These are phyloP conservation scores for Suhomyces faveliae DNA, from an alignment of 805 yeast genomes.

Conservation along the genomic window DNA sequence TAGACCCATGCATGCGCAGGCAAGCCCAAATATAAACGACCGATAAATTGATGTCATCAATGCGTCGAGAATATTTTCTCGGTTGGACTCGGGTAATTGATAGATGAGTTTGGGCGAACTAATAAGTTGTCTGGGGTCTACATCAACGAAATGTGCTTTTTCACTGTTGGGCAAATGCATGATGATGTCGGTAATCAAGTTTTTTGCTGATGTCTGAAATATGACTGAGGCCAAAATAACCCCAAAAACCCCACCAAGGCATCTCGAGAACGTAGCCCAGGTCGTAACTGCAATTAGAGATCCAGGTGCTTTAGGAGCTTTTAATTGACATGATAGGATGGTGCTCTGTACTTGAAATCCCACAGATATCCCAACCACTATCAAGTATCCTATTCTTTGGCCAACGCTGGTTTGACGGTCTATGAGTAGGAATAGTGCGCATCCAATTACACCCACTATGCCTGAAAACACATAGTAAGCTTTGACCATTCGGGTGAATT, in stretches of 20 bases:
- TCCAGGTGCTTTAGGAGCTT: conserved; percentile 16
- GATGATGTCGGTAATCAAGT: conserved; percentile 4
- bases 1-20: conserved; percentile 7
- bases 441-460: conserved; percentile 11
- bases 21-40: conserved; percentile 10
- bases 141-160: conserved; percentile 4
- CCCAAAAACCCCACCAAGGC: conserved; percentile 14
- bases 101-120: conserved; percentile 10
- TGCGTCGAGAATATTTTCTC: conserved; percentile 4
- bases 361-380: conserved; percentile 15
- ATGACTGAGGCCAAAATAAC: conserved; percentile 9
- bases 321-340: conserved; percentile 14
- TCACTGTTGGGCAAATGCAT: conserved; percentile 5
- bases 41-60: conserved; percentile 11
- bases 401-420: conserved; percentile 4
- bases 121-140: conserved; percentile 6
- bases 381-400: conserved; percentile 13
- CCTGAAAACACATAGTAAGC: conserved; percentile 11
- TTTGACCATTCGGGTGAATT: conserved; percentile 13
- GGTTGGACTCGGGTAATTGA: conserved; percentile 7
- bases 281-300: conserved; percentile 13
- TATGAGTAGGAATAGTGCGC: conserved; percentile 8
- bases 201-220: conserved; percentile 7
- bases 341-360: conserved; percentile 17
- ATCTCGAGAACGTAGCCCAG: conserved; percentile 13